Percentiles rank a stretch among this genome's conserved stretches.
Conservation (phyloP, 1,284 basidiomycete genomes). For the Rhodotorula sp. region DNA sequence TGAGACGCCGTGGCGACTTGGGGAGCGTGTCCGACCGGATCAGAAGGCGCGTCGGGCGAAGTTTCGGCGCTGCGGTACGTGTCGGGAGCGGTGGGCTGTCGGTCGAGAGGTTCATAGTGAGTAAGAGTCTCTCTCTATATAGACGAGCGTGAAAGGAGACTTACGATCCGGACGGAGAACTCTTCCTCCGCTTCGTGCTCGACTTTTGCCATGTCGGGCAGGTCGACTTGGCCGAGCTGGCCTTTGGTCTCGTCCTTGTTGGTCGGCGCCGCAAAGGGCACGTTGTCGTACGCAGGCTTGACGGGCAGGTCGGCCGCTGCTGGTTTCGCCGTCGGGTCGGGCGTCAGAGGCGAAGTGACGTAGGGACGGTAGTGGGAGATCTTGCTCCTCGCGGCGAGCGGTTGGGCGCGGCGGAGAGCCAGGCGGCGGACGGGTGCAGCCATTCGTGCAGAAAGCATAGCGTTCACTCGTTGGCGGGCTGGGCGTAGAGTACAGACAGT, state of each 20-base stretch:
- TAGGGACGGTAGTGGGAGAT: background rate
- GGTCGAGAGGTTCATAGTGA: too few relatives aligned
- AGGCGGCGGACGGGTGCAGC: background rate
- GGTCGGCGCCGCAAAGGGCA: background rate
- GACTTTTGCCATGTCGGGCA: slow-evolving; percentile 1
- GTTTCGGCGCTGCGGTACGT: background rate
- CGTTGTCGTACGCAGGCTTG: background rate
- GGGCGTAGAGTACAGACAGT: too few relatives aligned
- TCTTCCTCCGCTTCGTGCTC: background rate
- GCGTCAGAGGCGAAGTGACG: background rate
- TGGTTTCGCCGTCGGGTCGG: background rate
- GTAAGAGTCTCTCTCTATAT: too few relatives aligned
- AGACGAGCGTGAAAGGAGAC: background rate
- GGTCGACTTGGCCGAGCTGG: slow-evolving; percentile 1
- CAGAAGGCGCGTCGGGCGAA: background rate
- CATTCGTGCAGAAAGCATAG: background rate
- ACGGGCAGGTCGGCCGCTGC: background rate
- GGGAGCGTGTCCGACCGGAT: background rate
- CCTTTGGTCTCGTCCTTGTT: background rate
- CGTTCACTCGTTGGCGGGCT: too few relatives aligned
- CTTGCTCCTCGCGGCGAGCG: too few relatives aligned
- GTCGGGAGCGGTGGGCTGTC: slow-evolving; percentile 9
- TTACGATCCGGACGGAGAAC: background rate
- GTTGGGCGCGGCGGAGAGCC: background rate
- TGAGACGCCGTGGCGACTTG: slow-evolving; percentile 1